Evolutionary conservation across 2,329 filamentous ascomycete genomes (phyloP).

Genomic region (Exserohilum rostratum): DNA sequence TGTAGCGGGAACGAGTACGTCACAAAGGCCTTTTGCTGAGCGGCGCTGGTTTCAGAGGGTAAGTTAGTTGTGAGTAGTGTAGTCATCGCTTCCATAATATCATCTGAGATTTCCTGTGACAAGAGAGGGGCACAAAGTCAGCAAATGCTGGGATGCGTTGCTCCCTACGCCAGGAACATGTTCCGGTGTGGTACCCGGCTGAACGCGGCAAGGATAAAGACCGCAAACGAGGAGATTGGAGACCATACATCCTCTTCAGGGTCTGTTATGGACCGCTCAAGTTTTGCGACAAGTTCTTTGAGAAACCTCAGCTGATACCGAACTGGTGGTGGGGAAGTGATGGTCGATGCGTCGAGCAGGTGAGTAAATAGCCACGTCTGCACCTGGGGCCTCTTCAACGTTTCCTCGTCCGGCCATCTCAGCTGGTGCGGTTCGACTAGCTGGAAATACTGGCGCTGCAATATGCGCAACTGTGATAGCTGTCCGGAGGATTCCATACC

Average conservation of each 20-base stretch:
- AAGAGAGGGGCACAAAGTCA: slow-evolving; percentile 30
- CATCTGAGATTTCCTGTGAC: slow-evolving; percentile 78
- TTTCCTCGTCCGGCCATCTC: slow-evolving; percentile 65
- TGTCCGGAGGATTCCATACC: slow-evolving; percentile 21
- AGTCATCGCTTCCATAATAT: slow-evolving; percentile 73
- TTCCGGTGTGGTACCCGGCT: neutral
- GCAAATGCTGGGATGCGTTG: slow-evolving; percentile 15
- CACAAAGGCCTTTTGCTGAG: slow-evolving; percentile 76
- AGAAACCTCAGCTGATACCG: slow-evolving; percentile 74
- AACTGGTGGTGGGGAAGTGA: slow-evolving; percentile 66
- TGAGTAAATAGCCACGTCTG: slow-evolving; percentile 70
- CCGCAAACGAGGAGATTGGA: slow-evolving; percentile 31
- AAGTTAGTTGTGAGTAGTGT: slow-evolving; percentile 67
- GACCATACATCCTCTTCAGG: slow-evolving; percentile 84
- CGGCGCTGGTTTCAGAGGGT: slow-evolving; percentile 68
- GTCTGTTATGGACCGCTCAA: slow-evolving; percentile 77
- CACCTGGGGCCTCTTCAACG: slow-evolving; percentile 65
- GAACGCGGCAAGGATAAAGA: slow-evolving; percentile 7
- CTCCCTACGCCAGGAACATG: neutral
- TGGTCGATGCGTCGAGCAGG: slow-evolving; percentile 67
- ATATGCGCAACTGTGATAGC: slow-evolving; percentile 41
- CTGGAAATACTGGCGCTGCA: slow-evolving; percentile 81
- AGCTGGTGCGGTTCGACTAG: slow-evolving; percentile 67
- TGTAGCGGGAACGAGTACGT: slow-evolving; percentile 63
- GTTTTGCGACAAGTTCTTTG: slow-evolving; percentile 71